Percentiles rank a stretch among this genome's conserved stretches.
Evolutionary conservation across 768 basidiomycete genomes (phyloP).

Genomic region (Suillus subaureus): DNA sequence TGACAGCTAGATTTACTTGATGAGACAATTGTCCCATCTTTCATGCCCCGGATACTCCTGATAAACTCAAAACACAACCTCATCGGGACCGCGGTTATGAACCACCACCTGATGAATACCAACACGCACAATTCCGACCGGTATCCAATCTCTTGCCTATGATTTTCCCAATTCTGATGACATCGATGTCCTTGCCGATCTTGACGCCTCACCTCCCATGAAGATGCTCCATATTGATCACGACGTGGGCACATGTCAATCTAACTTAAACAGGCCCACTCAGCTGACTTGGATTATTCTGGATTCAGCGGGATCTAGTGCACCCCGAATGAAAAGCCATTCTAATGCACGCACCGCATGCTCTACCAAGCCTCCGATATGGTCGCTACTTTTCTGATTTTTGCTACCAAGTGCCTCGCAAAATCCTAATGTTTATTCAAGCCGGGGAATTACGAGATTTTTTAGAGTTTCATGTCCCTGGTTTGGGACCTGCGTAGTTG

Average conservation of each 20-base stretch:
- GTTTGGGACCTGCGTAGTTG: neutral
- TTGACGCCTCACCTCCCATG: conserved; percentile 1
- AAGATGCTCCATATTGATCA: neutral
- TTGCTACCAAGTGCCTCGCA: neutral
- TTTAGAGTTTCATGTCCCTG: conserved; percentile 5
- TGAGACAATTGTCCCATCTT: neutral
- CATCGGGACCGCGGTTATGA: neutral
- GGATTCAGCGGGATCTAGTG: neutral
- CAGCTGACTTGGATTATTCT: conserved; percentile 1
- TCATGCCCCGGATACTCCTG: neutral
- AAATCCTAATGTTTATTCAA: neutral
- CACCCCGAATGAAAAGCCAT: neutral
- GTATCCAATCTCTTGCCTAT: conserved; percentile 1
- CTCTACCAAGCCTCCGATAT: conserved; percentile 5
- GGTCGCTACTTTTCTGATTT: neutral
- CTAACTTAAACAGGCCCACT: conserved; percentile 4
- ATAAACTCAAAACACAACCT: neutral
- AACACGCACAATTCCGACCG: neutral
- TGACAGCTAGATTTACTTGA: neutral
- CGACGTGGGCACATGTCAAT: neutral
- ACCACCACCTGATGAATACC: neutral
- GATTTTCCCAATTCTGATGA: neutral
- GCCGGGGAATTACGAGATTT: neutral
- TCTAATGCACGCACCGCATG: neutral
- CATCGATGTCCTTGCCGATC: neutral